Base-by-base conservation (phyloP, 1,284 basidiomycete species). In the Rhodotorula sp. region DNA sequence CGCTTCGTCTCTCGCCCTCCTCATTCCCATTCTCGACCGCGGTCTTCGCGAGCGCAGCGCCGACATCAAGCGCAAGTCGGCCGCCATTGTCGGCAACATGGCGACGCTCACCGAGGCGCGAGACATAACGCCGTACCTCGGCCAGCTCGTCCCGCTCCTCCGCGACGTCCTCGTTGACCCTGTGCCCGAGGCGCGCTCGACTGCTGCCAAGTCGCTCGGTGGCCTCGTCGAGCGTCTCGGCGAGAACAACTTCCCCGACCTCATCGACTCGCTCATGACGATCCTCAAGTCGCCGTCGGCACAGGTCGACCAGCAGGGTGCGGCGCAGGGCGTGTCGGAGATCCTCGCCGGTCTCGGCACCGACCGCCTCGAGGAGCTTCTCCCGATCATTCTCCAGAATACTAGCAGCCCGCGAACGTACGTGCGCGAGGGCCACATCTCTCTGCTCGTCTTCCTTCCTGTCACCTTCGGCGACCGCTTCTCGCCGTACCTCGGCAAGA, bases 391-490 rank as follows among this genome's bases (percentile, higher is more conserved):
- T 80, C 91, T 99, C 77, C 87, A 87, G 55, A 97, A 93, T 81
- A 92, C 94, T 2, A 88, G 92, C 77, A 96, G 92, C 65, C 90
- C 92, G 9, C 86, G 92, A 34, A 87, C 94, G 44, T 96, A 95
- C 65, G 93, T 99, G 53, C 88, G 95, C 64, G 97, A 99, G 85
- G 97, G 97, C 41, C 97, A 98, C 85, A 98, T 99, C 88, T 97
- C 95, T 4, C 84, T 99, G 41, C 88, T 99, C 61, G 94, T 99
- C 48, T 99, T 91, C 84, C 84, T 99, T 16, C 97, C 97, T 1
- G 90, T 94, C 4, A 99, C 96, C 0, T 99, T 99, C 78, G 97
- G 97, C 34, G 88, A 88, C 68, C 90, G 96, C 61, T 99, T 99
- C 87, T 89, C 94, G 72, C 96, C 95, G 7, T 95, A 99, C 82